phyloP scores from a whole-genome alignment of 2,329 filamentous ascomycete genomes.

The Cadophora gregata region DNA sequence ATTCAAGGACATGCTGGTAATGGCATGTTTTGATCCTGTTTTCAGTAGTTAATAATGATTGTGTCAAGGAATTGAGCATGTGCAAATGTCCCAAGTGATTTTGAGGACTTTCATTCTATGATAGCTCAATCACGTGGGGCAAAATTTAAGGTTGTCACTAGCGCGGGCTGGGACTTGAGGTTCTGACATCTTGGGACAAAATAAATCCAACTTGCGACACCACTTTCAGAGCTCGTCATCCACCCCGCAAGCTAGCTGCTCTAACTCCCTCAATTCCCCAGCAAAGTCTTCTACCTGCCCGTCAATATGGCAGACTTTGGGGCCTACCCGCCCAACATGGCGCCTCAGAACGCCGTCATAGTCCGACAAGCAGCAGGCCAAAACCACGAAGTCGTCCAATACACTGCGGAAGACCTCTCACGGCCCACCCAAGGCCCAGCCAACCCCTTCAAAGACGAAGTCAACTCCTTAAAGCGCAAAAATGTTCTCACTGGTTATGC shows the following conservation, averaged over 20 bases:
- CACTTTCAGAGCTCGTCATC: neutral
- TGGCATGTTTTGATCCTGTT: constrained; percentile 30
- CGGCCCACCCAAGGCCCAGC: constrained; percentile 70
- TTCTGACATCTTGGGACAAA: constrained; percentile 3
- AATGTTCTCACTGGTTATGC: constrained; percentile 86
- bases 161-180: neutral
- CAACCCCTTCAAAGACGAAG: constrained; percentile 75
- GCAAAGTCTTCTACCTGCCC: neutral
- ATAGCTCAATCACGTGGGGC: neutral
- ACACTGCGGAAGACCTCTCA: constrained; percentile 75
- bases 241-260: neutral
- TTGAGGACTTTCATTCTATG: neutral
- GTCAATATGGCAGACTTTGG: constrained; percentile 63
- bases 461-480: constrained; percentile 71
- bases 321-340: constrained; percentile 70
- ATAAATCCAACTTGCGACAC: constrained; percentile 9
- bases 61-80: neutral
- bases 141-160: constrained; percentile 9
- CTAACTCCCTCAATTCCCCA: neutral
- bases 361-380: constrained; percentile 60
- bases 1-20: constrained; percentile 36
- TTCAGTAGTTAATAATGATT: constrained; percentile 20
- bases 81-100: neutral
- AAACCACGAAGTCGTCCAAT: constrained; percentile 66
- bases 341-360: constrained; percentile 67